Evolutionary conservation across 2,329 filamentous ascomycete species (phyloP), one percentile per base, ranked within the genome.

Genomic region (Aspergillus floridensis): DNA sequence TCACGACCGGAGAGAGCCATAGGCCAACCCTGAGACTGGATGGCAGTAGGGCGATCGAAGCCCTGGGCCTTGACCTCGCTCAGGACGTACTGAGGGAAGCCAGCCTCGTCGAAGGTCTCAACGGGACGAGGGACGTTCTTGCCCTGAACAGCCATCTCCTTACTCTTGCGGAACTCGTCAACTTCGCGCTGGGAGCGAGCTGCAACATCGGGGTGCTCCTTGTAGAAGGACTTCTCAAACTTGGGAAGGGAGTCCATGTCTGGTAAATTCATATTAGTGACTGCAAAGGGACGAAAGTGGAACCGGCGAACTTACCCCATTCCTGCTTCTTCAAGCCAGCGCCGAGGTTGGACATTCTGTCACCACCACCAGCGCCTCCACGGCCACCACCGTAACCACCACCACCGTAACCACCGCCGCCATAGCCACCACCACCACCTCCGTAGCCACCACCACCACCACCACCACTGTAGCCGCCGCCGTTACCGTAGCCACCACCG

Each of bases 181-280:
- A 99, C 90, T 64, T 98, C 93, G 58, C 86, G 85, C 47, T 85
- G 76, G 12, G 91, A 87, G 72, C 95, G 91, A 70, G 78, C 82
- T 63, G 87, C 79, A 62, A 99, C 93, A 61, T 86, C 86, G 32
- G 88, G 84, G 74, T 95, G 88, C 80, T 98, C 95, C 82, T 98
- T 96, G 86, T 99, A 99, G 82, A 99, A 99, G 8, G 91, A 93
- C 81, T 99, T 99, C 77, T 99, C 95, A 80, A 99, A 99, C 79
- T 98, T 98, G 70, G 95, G 93, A 49, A 99, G 74, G 6, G 88
- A 77, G 72, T 77, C 82, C 56, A 95, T 70, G 75, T 99, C 95
- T 95, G 66, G 5, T 53, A 41, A 60, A n/a, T 64, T 24, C 5
- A 53, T 24, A 63, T 76, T 67, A 73, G 70, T 65, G 38, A 63